Conservation (phyloP, 2,329 filamentous ascomycete species). For the Xylariaceae sp. region DNA sequence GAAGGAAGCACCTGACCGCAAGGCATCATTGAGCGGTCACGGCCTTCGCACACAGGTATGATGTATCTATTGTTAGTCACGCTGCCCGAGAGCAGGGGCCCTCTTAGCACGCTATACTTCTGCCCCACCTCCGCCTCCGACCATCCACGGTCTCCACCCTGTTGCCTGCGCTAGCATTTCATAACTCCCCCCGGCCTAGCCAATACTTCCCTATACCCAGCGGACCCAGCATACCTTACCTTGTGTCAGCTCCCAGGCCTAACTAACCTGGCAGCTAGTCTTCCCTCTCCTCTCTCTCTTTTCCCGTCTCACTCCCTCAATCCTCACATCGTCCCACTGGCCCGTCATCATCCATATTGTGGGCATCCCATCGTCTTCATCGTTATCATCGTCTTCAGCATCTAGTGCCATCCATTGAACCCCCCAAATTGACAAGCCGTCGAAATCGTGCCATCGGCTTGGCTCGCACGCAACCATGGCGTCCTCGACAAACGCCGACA, state of each 20-base stretch:
- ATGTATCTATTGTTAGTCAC: not conserved
- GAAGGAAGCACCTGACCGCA: constrained; percentile 5
- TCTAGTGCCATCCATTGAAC: not conserved
- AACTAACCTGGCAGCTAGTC: constrained; percentile 3
- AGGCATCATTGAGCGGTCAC: constrained; percentile 3
- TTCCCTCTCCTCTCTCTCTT: constrained; percentile 1
- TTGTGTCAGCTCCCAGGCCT: constrained; percentile 6
- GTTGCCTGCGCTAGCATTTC: constrained; percentile 14
- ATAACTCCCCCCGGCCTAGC: constrained; percentile 2
- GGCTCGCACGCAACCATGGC: constrained; percentile 33
- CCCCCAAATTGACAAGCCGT: not conserved
- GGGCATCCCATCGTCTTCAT: not conserved
- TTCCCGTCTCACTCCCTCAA: constrained; percentile 1
- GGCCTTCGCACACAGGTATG: not conserved
- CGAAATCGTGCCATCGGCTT: constrained; percentile 1
- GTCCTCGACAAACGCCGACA: constrained; percentile 48
- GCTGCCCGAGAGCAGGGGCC: not conserved
- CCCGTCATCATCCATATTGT: constrained; percentile 6
- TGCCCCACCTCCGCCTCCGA: constrained; percentile 12
- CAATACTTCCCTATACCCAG: not conserved
- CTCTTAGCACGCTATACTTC: not conserved
- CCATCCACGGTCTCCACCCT: constrained; percentile 4
- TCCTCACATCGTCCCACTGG: not conserved
- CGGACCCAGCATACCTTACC: not conserved
- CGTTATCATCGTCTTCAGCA: not conserved